phyloP scores from a whole-genome alignment of 2,329 filamentous ascomycete genomes.

The Ophiostoma himal-ulmi region DNA sequence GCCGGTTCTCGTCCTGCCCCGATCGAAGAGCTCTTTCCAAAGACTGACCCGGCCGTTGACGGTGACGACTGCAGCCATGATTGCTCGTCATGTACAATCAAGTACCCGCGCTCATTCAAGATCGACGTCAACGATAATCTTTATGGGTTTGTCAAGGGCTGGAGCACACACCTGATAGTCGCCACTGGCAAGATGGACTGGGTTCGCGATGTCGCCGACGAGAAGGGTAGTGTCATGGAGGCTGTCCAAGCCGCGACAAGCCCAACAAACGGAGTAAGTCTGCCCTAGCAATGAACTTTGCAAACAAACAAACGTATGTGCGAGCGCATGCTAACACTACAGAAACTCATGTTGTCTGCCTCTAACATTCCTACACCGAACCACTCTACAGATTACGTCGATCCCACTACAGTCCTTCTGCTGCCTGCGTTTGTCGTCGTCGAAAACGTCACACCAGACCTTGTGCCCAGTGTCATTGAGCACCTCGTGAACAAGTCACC shows the following conservation, averaged over 20 bases:
- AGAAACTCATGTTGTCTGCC: slow-evolving; percentile 86
- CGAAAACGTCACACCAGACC: slow-evolving; percentile 73
- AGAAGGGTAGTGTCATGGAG: slow-evolving; percentile 79
- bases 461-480: slow-evolving; percentile 65
- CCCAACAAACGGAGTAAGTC: slow-evolving; percentile 56
- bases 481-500: slow-evolving; percentile 65
- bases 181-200: slow-evolving; percentile 92
- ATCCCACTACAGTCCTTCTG: slow-evolving; percentile 73
- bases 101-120: slow-evolving; percentile 65
- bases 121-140: slow-evolving; percentile 73
- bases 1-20: slow-evolving; percentile 22
- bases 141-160: slow-evolving; percentile 80
- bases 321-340: slow-evolving; percentile 13
- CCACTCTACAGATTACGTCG: slow-evolving; percentile 55
- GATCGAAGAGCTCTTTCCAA: slow-evolving; percentile 58
- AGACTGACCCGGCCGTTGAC: slow-evolving; percentile 68
- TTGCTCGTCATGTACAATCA: slow-evolving; percentile 72
- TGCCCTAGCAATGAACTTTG: background rate
- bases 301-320: no score
- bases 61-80: slow-evolving; percentile 86
- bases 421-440: slow-evolving; percentile 79
- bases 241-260: slow-evolving; percentile 55
- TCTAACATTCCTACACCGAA: slow-evolving; percentile 81
- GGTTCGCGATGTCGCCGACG: slow-evolving; percentile 82
- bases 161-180: slow-evolving; percentile 83